These are phyloP conservation scores for Trichoderma asperelloides DNA, from an alignment of 495 filamentous ascomycete species.

Conservation along the genomic window DNA sequence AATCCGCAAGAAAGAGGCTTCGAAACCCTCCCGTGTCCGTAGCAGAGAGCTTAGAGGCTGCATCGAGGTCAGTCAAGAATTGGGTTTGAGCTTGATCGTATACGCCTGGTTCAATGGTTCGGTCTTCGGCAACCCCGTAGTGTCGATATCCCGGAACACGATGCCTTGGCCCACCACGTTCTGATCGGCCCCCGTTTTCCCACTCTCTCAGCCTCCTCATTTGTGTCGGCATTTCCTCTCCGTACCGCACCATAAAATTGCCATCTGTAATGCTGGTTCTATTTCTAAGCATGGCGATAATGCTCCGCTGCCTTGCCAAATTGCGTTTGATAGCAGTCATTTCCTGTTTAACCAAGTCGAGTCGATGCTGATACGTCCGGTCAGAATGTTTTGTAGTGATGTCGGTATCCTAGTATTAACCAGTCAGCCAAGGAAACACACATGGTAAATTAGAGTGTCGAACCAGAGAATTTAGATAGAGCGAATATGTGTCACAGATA, in stretches of 20 bases:
- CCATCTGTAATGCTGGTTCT: constrained; percentile 13
- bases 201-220: not conserved
- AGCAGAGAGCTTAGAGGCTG: constrained; percentile 13
- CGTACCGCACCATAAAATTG: constrained; percentile 8
- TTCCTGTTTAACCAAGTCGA: constrained; percentile 30
- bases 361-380: constrained; percentile 27
- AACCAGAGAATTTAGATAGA: constrained; percentile 26
- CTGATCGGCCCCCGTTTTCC: not conserved
- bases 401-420: constrained; percentile 19
- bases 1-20: constrained; percentile 22
- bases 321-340: constrained; percentile 22
- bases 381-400: constrained; percentile 24
- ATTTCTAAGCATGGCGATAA: constrained; percentile 17
- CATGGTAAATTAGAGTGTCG: not conserved
- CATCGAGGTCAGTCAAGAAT: not conserved
- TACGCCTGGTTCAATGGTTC: not conserved
- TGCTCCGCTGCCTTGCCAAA: constrained; percentile 19
- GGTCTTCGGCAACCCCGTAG: not conserved
- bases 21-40: constrained; percentile 22
- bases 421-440: not conserved
- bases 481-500: constrained; percentile 25
- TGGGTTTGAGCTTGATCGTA: not conserved
- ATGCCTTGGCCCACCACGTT: not conserved
- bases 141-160: not conserved
- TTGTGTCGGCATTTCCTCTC: not conserved